Evolutionary conservation across 1,284 basidiomycete genomes (phyloP).

Genomic region (Trametes pubescens): DNA sequence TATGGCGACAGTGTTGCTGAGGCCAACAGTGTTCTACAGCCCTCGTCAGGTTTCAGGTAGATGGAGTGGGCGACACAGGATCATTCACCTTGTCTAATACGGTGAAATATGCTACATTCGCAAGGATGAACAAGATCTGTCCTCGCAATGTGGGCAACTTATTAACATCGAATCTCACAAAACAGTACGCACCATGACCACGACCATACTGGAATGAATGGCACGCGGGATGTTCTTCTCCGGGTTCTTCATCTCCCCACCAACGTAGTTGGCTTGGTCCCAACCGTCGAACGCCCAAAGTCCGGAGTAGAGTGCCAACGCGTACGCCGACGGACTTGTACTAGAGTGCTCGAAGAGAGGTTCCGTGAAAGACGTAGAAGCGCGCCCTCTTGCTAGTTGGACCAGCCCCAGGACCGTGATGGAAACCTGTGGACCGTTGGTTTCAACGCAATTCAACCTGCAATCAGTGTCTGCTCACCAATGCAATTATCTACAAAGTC

Average conservation of each 20-base stretch:
- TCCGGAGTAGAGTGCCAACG: constrained; percentile 94
- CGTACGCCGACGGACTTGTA: constrained; percentile 83
- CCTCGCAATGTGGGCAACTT: background rate
- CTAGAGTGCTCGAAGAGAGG: constrained; percentile 82
- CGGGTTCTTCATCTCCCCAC: constrained; percentile 89
- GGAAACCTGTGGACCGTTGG: constrained; percentile 55
- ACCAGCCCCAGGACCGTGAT: constrained; percentile 80
- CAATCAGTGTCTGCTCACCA: constrained; percentile 49
- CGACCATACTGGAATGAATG: constrained; percentile 88
- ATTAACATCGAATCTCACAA: background rate
- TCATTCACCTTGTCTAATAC: constrained; percentile 81
- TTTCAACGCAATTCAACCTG: background rate
- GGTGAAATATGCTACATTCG: constrained; percentile 93
- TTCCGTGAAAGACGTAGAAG: constrained; percentile 67
- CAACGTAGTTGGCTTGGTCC: constrained; percentile 92
- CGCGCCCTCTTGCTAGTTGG: constrained; percentile 73
- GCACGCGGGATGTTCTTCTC: constrained; percentile 89
- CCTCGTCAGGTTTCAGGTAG: constrained; percentile 15
- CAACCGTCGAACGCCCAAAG: constrained; percentile 97
- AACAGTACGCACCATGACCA: constrained; percentile 67
- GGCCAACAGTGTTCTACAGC: constrained; percentile 65
- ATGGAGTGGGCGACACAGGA: no score
- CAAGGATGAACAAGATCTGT: constrained; percentile 78
- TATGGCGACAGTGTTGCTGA: constrained; percentile 92
- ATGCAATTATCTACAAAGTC: constrained; percentile 57